phyloP scores from a whole-genome alignment of 2,329 filamentous ascomycete species.

The Colletotrichum euphorbiae region DNA sequence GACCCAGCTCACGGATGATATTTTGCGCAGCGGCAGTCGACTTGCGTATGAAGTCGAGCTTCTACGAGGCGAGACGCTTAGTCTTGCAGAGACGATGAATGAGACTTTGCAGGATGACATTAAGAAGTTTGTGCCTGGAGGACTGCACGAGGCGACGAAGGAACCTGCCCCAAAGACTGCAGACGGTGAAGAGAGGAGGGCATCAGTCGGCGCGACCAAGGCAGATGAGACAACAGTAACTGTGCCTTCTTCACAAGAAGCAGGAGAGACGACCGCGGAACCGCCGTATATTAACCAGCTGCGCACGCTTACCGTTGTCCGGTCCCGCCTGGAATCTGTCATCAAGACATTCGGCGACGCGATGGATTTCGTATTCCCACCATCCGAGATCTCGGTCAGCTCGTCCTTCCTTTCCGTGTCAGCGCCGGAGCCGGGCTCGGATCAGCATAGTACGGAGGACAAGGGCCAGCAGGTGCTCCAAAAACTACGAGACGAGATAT shows the following conservation, averaged over 20 bases:
- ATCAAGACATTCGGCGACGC: slow-evolving; percentile 94
- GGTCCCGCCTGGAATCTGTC: slow-evolving; percentile 85
- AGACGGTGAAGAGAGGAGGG: slow-evolving; percentile 31
- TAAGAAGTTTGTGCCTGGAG: slow-evolving; percentile 73
- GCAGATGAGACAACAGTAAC: slow-evolving; percentile 28
- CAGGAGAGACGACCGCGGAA: slow-evolving; percentile 50
- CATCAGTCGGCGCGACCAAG: slow-evolving; percentile 15
- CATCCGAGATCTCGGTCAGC: slow-evolving; percentile 84
- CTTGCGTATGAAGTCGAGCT: slow-evolving; percentile 96
- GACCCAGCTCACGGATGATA: slow-evolving; percentile 93
- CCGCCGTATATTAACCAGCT: slow-evolving; percentile 81
- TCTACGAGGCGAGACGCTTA: slow-evolving; percentile 85
- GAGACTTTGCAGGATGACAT: slow-evolving; percentile 80
- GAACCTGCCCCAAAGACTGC: slow-evolving; percentile 27
- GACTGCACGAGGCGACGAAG: slow-evolving; percentile 49
- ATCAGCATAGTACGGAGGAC: slow-evolving; percentile 78
- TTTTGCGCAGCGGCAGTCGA: slow-evolving; percentile 86
- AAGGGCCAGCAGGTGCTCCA: slow-evolving; percentile 86
- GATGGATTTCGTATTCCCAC: slow-evolving; percentile 94
- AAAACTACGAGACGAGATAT: slow-evolving; percentile 77
- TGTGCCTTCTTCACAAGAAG: slow-evolving; percentile 31
- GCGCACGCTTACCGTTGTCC: slow-evolving; percentile 84
- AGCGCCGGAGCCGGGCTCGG: slow-evolving; percentile 75
- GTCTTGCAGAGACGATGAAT: slow-evolving; percentile 82
- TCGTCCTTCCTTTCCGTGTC: slow-evolving; percentile 93